phyloP scores from a whole-genome alignment of 257 asterid genomes.

The Petrea volubilis region DNA sequence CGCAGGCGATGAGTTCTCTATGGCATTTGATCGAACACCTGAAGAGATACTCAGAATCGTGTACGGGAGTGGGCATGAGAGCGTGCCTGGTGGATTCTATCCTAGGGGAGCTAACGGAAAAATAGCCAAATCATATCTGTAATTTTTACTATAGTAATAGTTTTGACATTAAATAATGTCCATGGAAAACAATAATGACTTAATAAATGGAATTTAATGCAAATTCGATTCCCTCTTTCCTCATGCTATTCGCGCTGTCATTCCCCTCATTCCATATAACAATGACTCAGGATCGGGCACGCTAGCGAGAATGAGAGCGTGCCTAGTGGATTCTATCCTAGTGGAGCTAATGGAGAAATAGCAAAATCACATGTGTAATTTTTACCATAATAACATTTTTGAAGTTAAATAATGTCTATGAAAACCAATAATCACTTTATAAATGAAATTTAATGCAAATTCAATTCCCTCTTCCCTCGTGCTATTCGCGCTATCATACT shows the following conservation, averaged over 20 bases:
- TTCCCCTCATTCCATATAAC: too few relatives aligned
- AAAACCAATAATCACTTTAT: background rate
- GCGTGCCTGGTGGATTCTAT: slow-evolving; percentile 44
- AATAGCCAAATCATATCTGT: slow-evolving; percentile 40
- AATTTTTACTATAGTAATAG: background rate
- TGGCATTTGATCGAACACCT: slow-evolving; percentile 37
- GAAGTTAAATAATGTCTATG: too few relatives aligned
- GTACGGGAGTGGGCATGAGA: slow-evolving; percentile 39
- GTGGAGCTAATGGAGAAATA: slow-evolving; percentile 42
- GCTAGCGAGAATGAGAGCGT: slow-evolving; percentile 33
- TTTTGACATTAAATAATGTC: too few relatives aligned
- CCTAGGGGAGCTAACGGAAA: slow-evolving; percentile 46
- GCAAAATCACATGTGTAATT: slow-evolving; percentile 32
- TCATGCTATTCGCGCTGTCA: too few relatives aligned
- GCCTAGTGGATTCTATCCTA: slow-evolving; percentile 53
- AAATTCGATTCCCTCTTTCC: too few relatives aligned
- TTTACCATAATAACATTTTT: background rate
- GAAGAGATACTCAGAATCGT: slow-evolving; percentile 50
- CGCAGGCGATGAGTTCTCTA: slow-evolving; percentile 32
- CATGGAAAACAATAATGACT: background rate
- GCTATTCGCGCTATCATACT: too few relatives aligned
- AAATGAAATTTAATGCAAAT: too few relatives aligned
- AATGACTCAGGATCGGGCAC: slow-evolving; percentile 46
- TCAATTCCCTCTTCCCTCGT: too few relatives aligned
- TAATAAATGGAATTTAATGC: background rate